Conservation (phyloP, 176 grass and related monocot species). For the Rhynchospora breviuscula region DNA sequence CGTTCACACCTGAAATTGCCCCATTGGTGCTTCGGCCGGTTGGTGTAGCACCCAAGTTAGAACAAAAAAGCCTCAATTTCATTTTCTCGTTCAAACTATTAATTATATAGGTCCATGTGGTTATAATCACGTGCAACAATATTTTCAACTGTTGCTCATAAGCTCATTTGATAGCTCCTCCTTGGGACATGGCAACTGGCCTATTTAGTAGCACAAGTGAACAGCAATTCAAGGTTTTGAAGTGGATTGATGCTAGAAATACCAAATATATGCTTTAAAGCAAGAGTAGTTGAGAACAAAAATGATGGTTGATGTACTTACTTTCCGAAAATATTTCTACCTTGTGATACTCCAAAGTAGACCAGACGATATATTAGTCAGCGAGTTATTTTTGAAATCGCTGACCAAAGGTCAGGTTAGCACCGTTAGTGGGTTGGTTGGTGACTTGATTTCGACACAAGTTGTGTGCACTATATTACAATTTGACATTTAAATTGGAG, state of each 20-base stretch:
- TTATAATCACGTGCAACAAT: not conserved
- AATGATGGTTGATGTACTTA: not conserved
- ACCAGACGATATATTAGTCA: not conserved
- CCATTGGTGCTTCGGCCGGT: not conserved
- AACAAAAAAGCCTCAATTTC: not conserved
- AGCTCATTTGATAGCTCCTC: not conserved
- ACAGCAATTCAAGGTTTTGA: not conserved
- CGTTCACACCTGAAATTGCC: conserved; percentile 14
- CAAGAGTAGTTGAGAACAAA: not conserved
- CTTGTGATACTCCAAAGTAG: not conserved
- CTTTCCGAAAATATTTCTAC: not conserved
- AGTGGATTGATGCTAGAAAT: not conserved
- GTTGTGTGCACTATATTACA: not conserved
- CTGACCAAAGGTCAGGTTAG: not conserved
- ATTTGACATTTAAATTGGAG: not conserved
- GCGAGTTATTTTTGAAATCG: not conserved
- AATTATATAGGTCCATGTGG: not conserved
- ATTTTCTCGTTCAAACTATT: conserved; percentile 5
- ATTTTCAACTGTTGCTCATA: not conserved
- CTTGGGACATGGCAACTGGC: not conserved
- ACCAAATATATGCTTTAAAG: not conserved
- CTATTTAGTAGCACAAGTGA: not conserved
- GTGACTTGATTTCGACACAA: not conserved
- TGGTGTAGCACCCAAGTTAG: conserved; percentile 26
- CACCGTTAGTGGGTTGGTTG: not conserved